A percentile compares a stretch with the other conserved stretches of the same genome.
Evolutionary conservation across 441 rosid genomes (phyloP).

Genomic region (Codiaeum variegatum): DNA sequence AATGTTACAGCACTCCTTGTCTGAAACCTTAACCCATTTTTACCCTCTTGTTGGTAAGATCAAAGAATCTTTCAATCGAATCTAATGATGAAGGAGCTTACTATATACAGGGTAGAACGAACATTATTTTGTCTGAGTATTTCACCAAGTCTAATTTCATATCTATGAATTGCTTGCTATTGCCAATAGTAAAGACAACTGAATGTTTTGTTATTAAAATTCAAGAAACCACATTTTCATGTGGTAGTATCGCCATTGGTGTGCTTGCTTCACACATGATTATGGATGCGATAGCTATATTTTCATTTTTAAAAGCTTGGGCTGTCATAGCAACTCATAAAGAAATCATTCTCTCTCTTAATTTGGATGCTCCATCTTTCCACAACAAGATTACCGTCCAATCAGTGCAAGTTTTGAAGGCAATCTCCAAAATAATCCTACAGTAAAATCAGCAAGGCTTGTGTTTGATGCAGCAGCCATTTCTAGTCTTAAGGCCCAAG

Average conservation of each 20-base stretch:
- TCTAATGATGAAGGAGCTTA: too few species aligned
- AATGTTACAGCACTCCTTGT: conserved; percentile 20
- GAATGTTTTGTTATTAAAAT: neutral
- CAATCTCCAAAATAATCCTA: too few species aligned
- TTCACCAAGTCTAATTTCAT: neutral
- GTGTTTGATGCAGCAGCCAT: conserved; percentile 9
- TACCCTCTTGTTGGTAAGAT: too few species aligned
- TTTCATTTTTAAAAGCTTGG: conserved; percentile 24
- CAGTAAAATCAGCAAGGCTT: conserved; percentile 2
- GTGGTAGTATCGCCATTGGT: conserved; percentile 28
- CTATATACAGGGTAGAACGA: neutral
- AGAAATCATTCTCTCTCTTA: neutral
- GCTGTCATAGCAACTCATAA: conserved; percentile 17
- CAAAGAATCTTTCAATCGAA: too few species aligned
- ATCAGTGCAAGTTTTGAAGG: too few species aligned
- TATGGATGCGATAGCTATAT: conserved; percentile 18
- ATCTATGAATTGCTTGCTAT: neutral
- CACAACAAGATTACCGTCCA: neutral
- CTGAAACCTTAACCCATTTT: conserved; percentile 23
- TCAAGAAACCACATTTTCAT: conserved; percentile 24
- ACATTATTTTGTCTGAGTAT: conserved; percentile 1
- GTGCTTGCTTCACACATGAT: conserved; percentile 23
- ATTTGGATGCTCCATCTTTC: conserved; percentile 21
- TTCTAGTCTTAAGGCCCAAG: conserved; percentile 8
- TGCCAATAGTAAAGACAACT: neutral